Base-by-base conservation (phyloP, 2,329 filamentous ascomycete genomes). In the Bertia moriformis region DNA sequence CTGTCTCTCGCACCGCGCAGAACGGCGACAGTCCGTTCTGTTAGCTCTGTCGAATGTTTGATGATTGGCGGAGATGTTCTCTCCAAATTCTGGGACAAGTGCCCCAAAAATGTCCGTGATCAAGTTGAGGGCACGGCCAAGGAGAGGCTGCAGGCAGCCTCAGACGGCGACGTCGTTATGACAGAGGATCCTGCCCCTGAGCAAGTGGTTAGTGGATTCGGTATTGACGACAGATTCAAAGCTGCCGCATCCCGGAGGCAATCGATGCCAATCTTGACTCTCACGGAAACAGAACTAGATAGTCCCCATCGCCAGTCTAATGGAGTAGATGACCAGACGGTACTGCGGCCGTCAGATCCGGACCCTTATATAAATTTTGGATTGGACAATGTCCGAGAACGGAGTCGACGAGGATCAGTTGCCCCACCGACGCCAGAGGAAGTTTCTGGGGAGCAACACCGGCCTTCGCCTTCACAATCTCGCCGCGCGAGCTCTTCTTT, bases 11-110 rank as follows among this genome's bases (percentile, higher is more conserved):
- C 80, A 14, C 78, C 79, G 7, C 68, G 73, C 44, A 66, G 80
- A 48, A 84, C 79, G 15, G 80, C 80, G 18, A 84, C 80, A 3
- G 80, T 85, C 14, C 67, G 80, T 38, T 78, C 78, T 14, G 71
- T 85, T 33, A 73, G 72, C 13, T 70, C 75, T 3, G 79, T 83
- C 3, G 80, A 85, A 54, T 83, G 79, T 52, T 58, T 85, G 40
- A 77, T 83, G 66, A 80, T 85, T 40, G 73, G 69, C 38, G 78
- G 77, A n/a, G 73, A 82, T 38, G 73, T 82, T 2, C 59, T 85
- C 27, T 69, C 73, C 39, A 71, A 83, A 49, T 66, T 85, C 38
- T 84, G 78, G 79, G 63, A 71, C 43, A 70, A 67, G 51, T 84
- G 78, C 51, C 73, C 78, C 4, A 67, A 69, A 5, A 65, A 73